Percentiles rank a stretch among this genome's conserved stretches.
phyloP scores from a whole-genome alignment of 2,329 filamentous ascomycete species.

The Ophiosphaerella herpotricha region DNA sequence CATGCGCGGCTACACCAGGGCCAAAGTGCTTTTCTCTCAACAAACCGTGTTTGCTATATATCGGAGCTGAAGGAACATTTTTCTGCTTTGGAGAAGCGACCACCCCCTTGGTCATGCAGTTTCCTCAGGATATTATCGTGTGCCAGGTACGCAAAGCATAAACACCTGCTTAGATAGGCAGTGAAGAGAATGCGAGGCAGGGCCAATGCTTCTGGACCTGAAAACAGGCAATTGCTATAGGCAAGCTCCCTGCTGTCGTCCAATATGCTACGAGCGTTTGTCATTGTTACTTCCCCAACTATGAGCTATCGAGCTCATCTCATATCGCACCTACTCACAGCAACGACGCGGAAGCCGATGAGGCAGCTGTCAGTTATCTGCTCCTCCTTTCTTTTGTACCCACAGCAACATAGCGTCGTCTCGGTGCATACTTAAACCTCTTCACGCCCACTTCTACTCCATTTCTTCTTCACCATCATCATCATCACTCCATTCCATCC shows the following conservation, averaged over 20 bases:
- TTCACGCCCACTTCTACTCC: slow-evolving; percentile 1
- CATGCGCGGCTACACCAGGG: slow-evolving; percentile 60
- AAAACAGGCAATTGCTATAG: slow-evolving; percentile 52
- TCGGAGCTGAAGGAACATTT: slow-evolving; percentile 47
- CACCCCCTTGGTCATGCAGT: too few relatives aligned
- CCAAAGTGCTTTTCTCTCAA: slow-evolving; percentile 57
- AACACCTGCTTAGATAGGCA: slow-evolving; percentile 49
- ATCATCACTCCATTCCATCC: slow-evolving; percentile 13
- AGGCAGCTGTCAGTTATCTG: background rate
- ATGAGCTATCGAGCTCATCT: slow-evolving; percentile 48
- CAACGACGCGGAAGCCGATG: background rate
- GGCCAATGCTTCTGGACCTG: slow-evolving; percentile 58
- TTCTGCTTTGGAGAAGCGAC: too few relatives aligned
- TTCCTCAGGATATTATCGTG: too few relatives aligned
- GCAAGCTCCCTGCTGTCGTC: slow-evolving; percentile 54
- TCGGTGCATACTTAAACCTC: slow-evolving; percentile 7
- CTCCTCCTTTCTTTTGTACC: background rate
- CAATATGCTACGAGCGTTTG: slow-evolving; percentile 65
- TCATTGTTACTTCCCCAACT: slow-evolving; percentile 62
- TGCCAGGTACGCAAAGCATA: slow-evolving; percentile 39
- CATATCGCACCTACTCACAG: background rate
- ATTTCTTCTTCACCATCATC: slow-evolving; percentile 12
- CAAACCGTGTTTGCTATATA: slow-evolving; percentile 60
- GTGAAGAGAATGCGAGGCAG: slow-evolving; percentile 37
- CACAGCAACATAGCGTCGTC: slow-evolving; percentile 3